These are phyloP conservation scores for Phytophthora pseudosyringae DNA, from an alignment of 352 stramenopile genomes.

Conservation along the genomic window DNA sequence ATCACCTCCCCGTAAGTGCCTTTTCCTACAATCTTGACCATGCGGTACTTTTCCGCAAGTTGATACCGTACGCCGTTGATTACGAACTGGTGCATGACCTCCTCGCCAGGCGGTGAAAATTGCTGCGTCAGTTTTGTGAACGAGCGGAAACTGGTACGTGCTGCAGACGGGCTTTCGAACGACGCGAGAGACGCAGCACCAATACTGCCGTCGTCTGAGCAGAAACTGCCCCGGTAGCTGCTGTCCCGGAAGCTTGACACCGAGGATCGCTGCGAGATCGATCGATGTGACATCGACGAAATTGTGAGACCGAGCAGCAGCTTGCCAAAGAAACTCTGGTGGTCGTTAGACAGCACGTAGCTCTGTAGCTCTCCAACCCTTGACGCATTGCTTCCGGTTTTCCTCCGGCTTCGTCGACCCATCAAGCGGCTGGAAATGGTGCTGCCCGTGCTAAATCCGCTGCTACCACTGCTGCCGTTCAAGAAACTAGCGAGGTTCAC, in stretches of 20 bases:
- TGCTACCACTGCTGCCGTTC: constrained; percentile 44
- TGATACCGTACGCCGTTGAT: constrained; percentile 90
- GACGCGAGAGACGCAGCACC: constrained; percentile 26
- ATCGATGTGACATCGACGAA: constrained; percentile 66
- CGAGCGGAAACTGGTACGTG: constrained; percentile 47
- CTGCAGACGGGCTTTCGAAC: constrained; percentile 22
- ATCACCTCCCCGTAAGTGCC: constrained; percentile 93
- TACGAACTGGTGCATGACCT: constrained; percentile 90
- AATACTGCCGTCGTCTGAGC: constrained; percentile 36
- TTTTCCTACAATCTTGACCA: constrained; percentile 91
- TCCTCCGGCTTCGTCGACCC: constrained; percentile 34
- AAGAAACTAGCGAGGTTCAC: constrained; percentile 86
- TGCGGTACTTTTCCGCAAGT: constrained; percentile 86
- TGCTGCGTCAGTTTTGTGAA: constrained; percentile 45
- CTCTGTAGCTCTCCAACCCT: constrained; percentile 50
- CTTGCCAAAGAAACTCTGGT: constrained; percentile 88
- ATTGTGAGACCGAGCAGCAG: constrained; percentile 68
- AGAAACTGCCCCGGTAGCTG: constrained; percentile 41
- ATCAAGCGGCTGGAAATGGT: constrained; percentile 34
- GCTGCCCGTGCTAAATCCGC: constrained; percentile 22
- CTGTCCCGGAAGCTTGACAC: constrained; percentile 35
- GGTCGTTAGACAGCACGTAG: constrained; percentile 84
- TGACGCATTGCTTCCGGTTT: constrained; percentile 28
- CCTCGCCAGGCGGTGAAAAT: constrained; percentile 42
- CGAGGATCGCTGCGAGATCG: constrained; percentile 43